Percentiles rank a stretch among this genome's conserved stretches.
These are phyloP conservation scores for Cenococcum geophilum DNA, from an alignment of 495 filamentous ascomycete genomes.

Conservation along the genomic window DNA sequence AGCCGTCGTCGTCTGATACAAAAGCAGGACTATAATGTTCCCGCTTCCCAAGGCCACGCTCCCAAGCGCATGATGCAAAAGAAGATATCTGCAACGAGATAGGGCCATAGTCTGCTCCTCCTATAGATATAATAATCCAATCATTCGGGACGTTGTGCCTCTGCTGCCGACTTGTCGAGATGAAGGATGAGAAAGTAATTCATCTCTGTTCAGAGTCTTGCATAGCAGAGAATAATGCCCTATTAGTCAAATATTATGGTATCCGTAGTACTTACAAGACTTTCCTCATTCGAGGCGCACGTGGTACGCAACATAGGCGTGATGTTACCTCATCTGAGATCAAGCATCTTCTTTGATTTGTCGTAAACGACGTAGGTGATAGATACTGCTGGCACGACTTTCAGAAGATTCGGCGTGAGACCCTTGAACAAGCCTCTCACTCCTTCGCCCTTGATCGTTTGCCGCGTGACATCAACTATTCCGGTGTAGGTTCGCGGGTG, in stretches of 20 bases:
- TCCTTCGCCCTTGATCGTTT: slow-evolving; percentile 78
- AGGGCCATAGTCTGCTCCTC: background rate
- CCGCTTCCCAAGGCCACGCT: background rate
- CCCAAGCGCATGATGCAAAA: background rate
- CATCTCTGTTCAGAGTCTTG: background rate
- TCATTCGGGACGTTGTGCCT: background rate
- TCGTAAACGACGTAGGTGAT: slow-evolving; percentile 98
- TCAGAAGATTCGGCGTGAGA: slow-evolving; percentile 89
- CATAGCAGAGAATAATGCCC: background rate
- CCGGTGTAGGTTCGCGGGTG: slow-evolving; percentile 88
- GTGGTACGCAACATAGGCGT: too few relatives aligned
- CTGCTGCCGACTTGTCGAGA: background rate
- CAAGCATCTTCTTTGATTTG: slow-evolving; percentile 76
- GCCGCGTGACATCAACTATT: slow-evolving; percentile 76
- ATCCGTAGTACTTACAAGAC: too few relatives aligned
- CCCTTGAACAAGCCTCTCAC: slow-evolving; percentile 87
- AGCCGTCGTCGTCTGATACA: too few relatives aligned
- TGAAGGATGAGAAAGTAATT: background rate
- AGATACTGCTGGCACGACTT: slow-evolving; percentile 92
- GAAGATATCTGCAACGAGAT: background rate
- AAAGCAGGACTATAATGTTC: background rate
- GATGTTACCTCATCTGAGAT: slow-evolving; percentile 50
- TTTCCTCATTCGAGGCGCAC: too few relatives aligned
- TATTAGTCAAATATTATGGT: background rate
- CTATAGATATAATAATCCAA: background rate